These are phyloP conservation scores for Thelonectria rubi DNA, from an alignment of 2,329 filamentous ascomycete genomes.

Conservation along the genomic window DNA sequence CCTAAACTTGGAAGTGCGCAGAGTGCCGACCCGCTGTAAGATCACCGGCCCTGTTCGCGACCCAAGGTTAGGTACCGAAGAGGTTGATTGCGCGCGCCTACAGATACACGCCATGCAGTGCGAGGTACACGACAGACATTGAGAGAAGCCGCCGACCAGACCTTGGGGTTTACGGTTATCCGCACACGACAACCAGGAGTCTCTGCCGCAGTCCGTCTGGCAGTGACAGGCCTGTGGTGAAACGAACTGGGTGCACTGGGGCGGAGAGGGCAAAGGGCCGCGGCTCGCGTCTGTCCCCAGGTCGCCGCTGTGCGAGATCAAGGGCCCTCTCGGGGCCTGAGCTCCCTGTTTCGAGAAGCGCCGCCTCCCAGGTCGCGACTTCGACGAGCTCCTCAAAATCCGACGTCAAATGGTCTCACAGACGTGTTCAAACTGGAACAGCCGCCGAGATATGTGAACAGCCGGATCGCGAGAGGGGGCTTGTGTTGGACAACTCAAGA, in stretches of 20 bases:
- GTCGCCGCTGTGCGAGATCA: background rate
- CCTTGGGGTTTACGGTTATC: conserved; percentile 6
- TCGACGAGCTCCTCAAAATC: background rate
- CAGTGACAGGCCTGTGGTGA: conserved; percentile 15
- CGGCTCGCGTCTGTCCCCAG: conserved; percentile 20
- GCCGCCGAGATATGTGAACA: conserved; percentile 21
- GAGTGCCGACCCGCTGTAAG: background rate
- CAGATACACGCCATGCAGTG: conserved; percentile 17
- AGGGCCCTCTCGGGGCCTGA: background rate
- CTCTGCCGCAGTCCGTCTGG: background rate
- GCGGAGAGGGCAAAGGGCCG: conserved; percentile 15
- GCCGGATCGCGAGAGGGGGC: background rate
- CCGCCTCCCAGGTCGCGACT: conserved; percentile 15
- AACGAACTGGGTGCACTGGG: conserved; percentile 18
- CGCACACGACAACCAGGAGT: conserved; percentile 1
- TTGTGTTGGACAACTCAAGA: background rate
- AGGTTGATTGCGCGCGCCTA: conserved; percentile 13
- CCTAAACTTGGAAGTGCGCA: background rate
- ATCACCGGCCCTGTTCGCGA: background rate
- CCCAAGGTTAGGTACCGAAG: background rate
- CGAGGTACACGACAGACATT: conserved; percentile 18
- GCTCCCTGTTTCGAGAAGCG: conserved; percentile 39
- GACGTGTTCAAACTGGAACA: conserved; percentile 25
- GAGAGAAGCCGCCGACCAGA: conserved; percentile 12
- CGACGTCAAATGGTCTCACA: background rate